Conservation (phyloP, 225 moss, liverwort and hornwort genomes). For the Straminergon stramineum region DNA sequence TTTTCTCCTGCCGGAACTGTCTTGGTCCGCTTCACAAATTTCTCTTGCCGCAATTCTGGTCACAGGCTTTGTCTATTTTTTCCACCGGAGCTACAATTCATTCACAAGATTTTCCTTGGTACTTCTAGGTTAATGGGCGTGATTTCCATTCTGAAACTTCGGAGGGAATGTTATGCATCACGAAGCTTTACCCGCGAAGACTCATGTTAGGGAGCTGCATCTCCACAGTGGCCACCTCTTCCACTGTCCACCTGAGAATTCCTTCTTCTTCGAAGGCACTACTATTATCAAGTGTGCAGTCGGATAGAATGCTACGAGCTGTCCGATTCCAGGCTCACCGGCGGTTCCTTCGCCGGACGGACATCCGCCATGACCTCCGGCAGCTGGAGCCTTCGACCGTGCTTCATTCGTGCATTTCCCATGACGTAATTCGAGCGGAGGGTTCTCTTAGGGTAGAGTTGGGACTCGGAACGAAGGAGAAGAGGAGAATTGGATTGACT, state of each 20-base stretch:
- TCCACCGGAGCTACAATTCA: neutral
- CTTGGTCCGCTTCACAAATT: too few species aligned
- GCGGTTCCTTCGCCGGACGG: constrained; percentile 49
- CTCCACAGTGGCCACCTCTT: constrained; percentile 17
- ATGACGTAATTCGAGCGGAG: neutral
- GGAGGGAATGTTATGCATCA: constrained; percentile 12
- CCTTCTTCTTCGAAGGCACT: neutral
- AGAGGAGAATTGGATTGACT: neutral
- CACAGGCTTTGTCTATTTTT: neutral
- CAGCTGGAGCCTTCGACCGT: constrained; percentile 16
- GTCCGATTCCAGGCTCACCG: constrained; percentile 65
- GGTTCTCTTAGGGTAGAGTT: neutral
- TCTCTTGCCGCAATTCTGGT: neutral
- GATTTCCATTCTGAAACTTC: neutral
- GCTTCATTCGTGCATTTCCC: constrained; percentile 9
- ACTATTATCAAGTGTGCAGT: constrained; percentile 5
- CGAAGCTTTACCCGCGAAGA: neutral
- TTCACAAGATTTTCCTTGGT: neutral
- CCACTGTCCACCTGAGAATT: neutral
- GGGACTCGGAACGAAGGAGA: constrained; percentile 8
- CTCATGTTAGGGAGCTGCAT: constrained; percentile 48
- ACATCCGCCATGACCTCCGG: constrained; percentile 16
- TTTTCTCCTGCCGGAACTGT: too few species aligned
- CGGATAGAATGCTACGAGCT: constrained; percentile 60
- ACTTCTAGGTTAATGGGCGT: neutral